Conservation (phyloP, 768 basidiomycete species). For the Phaffia australis region DNA sequence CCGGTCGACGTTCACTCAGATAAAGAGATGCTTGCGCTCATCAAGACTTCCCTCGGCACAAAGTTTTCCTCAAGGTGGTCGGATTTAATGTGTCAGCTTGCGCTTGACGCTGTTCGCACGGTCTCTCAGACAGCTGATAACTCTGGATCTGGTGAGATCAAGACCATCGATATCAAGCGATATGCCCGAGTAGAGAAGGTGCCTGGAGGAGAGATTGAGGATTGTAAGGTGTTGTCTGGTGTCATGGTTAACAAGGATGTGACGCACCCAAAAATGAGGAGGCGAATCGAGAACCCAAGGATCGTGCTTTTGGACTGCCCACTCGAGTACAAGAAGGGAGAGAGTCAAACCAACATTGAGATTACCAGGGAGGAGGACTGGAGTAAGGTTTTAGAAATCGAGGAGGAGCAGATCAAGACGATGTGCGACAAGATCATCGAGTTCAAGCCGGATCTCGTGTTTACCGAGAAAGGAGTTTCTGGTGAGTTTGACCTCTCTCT, state of each 20-base stretch:
- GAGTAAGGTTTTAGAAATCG: conserved; percentile 80
- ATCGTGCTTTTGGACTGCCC: conserved; percentile 88
- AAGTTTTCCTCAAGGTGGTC: conserved; percentile 96
- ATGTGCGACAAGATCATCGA: conserved; percentile 76
- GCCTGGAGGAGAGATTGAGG: conserved; percentile 94
- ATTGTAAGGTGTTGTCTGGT: conserved; percentile 71
- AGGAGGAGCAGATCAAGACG: conserved; percentile 89
- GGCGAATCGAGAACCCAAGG: conserved; percentile 77
- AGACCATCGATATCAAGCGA: conserved; percentile 93
- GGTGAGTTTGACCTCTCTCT: conserved; percentile 46
- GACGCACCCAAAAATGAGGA: conserved; percentile 90
- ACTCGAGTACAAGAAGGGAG: conserved; percentile 97
- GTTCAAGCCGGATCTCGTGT: conserved; percentile 86
- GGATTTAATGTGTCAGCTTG: conserved; percentile 92
- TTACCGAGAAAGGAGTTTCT: conserved; percentile 96
- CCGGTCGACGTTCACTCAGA: conserved; percentile 81
- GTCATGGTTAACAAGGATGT: conserved; percentile 99
- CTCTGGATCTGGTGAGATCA: conserved; percentile 39
- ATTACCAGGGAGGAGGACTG: conserved; percentile 89
- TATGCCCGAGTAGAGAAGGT: conserved; percentile 97
- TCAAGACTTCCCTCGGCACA: conserved; percentile 97
- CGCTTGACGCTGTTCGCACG: conserved; percentile 79
- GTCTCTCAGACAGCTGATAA: conserved; percentile 63
- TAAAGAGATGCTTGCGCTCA: conserved; percentile 83
- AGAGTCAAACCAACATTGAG: conserved; percentile 97